These are phyloP conservation scores for Lasiodiplodia sp. DNA, from an alignment of 2,329 filamentous ascomycete species.

Conservation along the genomic window DNA sequence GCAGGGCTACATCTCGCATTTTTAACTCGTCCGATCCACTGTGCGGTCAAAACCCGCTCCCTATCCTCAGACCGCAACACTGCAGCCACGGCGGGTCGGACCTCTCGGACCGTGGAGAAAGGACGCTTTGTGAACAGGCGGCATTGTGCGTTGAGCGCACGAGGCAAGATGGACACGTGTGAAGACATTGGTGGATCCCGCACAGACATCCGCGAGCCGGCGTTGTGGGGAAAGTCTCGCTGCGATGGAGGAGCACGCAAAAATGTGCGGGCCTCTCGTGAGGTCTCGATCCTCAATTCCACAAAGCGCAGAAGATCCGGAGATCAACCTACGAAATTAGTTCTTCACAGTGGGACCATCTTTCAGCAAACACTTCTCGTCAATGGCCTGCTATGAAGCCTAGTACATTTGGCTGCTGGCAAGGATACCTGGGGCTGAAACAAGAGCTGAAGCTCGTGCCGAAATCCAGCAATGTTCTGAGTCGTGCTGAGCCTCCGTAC, in stretches of 20 bases:
- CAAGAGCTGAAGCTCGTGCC: not conserved
- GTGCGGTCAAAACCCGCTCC: slow-evolving; percentile 17
- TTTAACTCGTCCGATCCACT: not conserved
- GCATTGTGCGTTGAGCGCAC: slow-evolving; percentile 19
- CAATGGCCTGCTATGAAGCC: not conserved
- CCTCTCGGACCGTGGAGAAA: not conserved
- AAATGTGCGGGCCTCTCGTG: not conserved
- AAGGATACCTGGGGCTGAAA: not conserved
- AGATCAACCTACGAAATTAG: slow-evolving; percentile 8
- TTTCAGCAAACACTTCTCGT: not conserved
- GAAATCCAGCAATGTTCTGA: not conserved
- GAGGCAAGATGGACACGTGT: slow-evolving; percentile 25
- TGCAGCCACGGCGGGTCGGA: slow-evolving; percentile 7
- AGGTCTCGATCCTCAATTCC: not conserved
- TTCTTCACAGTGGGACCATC: not conserved
- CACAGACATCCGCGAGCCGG: slow-evolving; percentile 27
- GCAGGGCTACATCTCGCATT: slow-evolving; percentile 10
- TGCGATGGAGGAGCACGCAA: slow-evolving; percentile 3
- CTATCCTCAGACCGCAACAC: slow-evolving; percentile 24
- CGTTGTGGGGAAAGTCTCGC: slow-evolving; percentile 13
- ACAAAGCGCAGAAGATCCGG: slow-evolving; percentile 5
- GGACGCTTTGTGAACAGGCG: slow-evolving; percentile 20
- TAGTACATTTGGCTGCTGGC: not conserved
- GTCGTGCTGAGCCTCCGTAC: not conserved
- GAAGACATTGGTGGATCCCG: slow-evolving; percentile 22